Conservation (phyloP, 2,329 filamentous ascomycete species). For the Fonsecaea multimorphosa region DNA sequence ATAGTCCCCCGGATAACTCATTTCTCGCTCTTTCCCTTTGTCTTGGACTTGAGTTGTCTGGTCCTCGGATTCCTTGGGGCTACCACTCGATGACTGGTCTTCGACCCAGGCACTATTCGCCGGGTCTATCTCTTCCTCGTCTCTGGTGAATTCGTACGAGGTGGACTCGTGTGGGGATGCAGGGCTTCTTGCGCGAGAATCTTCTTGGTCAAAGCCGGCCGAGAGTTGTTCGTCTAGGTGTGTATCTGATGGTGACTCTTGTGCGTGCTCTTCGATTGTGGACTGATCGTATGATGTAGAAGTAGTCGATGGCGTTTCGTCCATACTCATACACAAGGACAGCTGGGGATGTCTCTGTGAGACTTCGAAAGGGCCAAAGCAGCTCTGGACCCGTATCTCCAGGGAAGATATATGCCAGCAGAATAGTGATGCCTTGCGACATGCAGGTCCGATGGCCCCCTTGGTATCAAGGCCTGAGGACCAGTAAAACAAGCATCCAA, state of each 20-base stretch:
- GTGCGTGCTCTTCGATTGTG: slow-evolving; percentile 20
- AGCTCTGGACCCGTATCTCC: slow-evolving; percentile 1
- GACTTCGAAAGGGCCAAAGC: slow-evolving; percentile 6
- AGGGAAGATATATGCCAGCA: slow-evolving; percentile 16
- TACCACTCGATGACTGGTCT: slow-evolving; percentile 9
- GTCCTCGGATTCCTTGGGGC: slow-evolving; percentile 13
- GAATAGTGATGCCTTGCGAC: slow-evolving; percentile 15
- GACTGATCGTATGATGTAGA: slow-evolving; percentile 17
- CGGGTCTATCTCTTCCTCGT: slow-evolving; percentile 7
- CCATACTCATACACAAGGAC: slow-evolving; percentile 22
- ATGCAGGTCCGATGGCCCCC: slow-evolving; percentile 3
- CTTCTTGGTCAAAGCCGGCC: background rate
- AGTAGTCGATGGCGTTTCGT: slow-evolving; percentile 18
- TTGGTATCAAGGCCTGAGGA: slow-evolving; percentile 3
- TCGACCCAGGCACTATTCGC: background rate
- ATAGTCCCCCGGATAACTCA: slow-evolving; percentile 23
- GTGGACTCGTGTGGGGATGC: slow-evolving; percentile 3
- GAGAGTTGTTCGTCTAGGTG: slow-evolving; percentile 2
- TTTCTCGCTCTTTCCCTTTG: slow-evolving; percentile 31
- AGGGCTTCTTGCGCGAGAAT: slow-evolving; percentile 5
- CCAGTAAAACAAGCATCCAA: slow-evolving; percentile 5
- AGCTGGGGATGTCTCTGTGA: slow-evolving; percentile 6
- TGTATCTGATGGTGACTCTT: slow-evolving; percentile 5
- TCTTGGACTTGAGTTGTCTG: slow-evolving; percentile 14
- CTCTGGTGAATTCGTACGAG: background rate